These are phyloP conservation scores for Calvatia gigantea DNA, from an alignment of 768 basidiomycete species.

Conservation along the genomic window DNA sequence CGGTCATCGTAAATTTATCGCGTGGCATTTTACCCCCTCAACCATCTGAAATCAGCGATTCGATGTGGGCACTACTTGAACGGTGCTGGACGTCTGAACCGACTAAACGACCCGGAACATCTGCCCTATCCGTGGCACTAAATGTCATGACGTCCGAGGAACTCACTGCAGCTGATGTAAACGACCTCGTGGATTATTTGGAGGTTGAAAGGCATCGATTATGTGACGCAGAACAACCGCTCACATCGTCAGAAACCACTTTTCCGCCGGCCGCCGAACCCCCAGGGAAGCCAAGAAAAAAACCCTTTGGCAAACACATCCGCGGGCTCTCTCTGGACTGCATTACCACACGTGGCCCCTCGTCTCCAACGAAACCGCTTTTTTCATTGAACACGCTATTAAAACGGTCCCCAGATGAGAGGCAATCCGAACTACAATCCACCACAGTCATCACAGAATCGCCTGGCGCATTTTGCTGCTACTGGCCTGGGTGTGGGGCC, in stretches of 20 bases:
- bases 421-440: background rate
- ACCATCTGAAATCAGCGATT: constrained; percentile 6
- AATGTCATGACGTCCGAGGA: background rate
- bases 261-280: background rate
- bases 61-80: constrained; percentile 11
- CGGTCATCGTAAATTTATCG: constrained; percentile 11
- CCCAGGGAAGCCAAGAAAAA: background rate
- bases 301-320: background rate
- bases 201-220: background rate
- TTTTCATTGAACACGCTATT: background rate
- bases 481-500: background rate
- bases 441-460: background rate
- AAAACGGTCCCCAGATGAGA: background rate
- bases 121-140: background rate
- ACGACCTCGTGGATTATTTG: background rate
- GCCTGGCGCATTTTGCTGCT: background rate
- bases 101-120: constrained; percentile 7
- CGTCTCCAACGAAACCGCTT: background rate
- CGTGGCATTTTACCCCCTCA: constrained; percentile 2
- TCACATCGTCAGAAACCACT: background rate
- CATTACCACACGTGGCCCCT: background rate
- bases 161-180: background rate
- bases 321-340: background rate
- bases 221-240: background rate
- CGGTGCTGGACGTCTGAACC: constrained; percentile 12